phyloP scores from a whole-genome alignment of 1,139 yeast genomes.

The Suhomyces maxii region DNA sequence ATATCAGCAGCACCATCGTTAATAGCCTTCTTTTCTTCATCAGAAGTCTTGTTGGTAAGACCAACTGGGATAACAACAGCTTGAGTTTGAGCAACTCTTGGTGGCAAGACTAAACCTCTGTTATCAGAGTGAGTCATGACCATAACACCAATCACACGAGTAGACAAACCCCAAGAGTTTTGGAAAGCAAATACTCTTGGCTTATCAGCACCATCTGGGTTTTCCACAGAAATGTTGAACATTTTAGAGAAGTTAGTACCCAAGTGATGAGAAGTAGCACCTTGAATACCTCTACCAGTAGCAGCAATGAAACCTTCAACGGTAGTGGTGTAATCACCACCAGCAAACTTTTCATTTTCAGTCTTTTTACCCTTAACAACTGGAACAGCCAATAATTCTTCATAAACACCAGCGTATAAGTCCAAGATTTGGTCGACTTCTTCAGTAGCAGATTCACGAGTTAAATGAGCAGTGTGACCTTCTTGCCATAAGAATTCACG shows the following conservation, averaged over 20 bases:
- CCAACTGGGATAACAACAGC: slow-evolving; percentile 95
- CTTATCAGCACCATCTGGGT: slow-evolving; percentile 85
- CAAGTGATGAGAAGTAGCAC: slow-evolving; percentile 96
- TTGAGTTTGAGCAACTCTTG: slow-evolving; percentile 92
- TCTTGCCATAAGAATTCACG: slow-evolving; percentile 99
- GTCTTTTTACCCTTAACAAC: slow-evolving; percentile 94
- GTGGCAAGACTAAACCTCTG: slow-evolving; percentile 97
- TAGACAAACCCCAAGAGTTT: slow-evolving; percentile 99
- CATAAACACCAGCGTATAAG: slow-evolving; percentile 80
- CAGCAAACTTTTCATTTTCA: slow-evolving; percentile 97
- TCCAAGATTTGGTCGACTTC: slow-evolving; percentile 89
- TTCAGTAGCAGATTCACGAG: slow-evolving; percentile 70
- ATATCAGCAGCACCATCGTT: slow-evolving; percentile 67
- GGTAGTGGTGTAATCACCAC: slow-evolving; percentile 94
- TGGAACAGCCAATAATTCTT: slow-evolving; percentile 94
- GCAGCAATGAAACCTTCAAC: slow-evolving; percentile 97
- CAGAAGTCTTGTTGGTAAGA: slow-evolving; percentile 79
- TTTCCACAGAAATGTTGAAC: slow-evolving; percentile 94
- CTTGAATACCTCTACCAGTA: slow-evolving; percentile 99
- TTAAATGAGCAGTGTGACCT: slow-evolving; percentile 97
- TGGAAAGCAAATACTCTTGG: slow-evolving; percentile 90
- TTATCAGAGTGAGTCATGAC: slow-evolving; percentile 98
- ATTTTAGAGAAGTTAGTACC: slow-evolving; percentile 98
- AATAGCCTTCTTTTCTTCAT: slow-evolving; percentile 70
- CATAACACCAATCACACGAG: slow-evolving; percentile 99